Evolutionary conservation across 345 rosid species (phyloP), one percentile per base, ranked within the genome.

Genomic region (Pelargonium nanum): DNA sequence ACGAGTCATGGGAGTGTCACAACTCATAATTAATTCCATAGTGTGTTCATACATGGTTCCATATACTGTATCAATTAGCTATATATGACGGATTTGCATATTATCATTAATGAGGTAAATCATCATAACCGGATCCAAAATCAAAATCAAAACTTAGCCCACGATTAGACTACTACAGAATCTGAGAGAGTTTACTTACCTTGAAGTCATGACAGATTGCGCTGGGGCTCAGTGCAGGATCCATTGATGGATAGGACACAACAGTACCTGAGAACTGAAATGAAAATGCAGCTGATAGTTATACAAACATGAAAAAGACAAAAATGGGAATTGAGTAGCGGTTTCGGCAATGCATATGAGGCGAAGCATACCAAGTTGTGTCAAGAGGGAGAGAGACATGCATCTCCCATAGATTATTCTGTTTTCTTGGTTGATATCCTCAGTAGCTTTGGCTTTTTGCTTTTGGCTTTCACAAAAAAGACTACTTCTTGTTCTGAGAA

Each of bases 141-240:
- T 52, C 5, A 19, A 52, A 5, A 52, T 15, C 55, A n/a, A n/a
- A n/a, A n/a, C n/a, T n/a, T n/a, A n/a, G n/a, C n/a, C n/a, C n/a
- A n/a, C n/a, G n/a, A n/a, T n/a, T n/a, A n/a, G n/a, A 52, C 8
- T 52, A 52, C 22, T 52, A 4, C 9, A 45, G 10, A 16, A 15
- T 32, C 20, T 24, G 26, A 34, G 22, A 59, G 60, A 7, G n/a
- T n/a, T n/a, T n/a, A n/a, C n/a, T 69, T 34, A 66, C 77, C 77
- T 66, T 60, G 19, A 66, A 26, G 62, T 56, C 12, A 56, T 48
- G 63, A 55, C 58, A 20, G n/a, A n/a, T n/a, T n/a, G n/a, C n/a
- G n/a, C n/a, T n/a, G 61, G 16, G 60, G 30, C n/a, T 26, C 13
- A 22, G 52, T 21, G 65, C 45, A 55, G 61, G 57, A 65, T 58